Percentiles rank a stretch among this genome's conserved stretches.
Evolutionary conservation across 345 rosid species (phyloP).

Genomic region (Stellera chamaejasme): DNA sequence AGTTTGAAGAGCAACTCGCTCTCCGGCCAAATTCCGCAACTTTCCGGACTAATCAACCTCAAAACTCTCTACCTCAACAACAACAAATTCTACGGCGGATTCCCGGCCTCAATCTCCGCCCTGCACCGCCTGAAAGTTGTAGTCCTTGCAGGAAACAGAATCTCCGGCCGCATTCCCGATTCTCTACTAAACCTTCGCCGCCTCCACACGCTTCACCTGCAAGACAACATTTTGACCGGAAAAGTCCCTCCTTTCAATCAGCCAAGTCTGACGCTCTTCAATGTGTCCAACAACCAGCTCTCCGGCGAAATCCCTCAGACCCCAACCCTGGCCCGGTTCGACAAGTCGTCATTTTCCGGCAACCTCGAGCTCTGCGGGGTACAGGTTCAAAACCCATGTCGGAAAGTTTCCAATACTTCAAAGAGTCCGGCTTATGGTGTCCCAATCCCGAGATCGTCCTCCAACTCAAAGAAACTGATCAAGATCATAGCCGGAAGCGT

Average conservation of each 20-base stretch:
- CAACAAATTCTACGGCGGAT: slow-evolving; percentile 67
- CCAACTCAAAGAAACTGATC: slow-evolving; percentile 24
- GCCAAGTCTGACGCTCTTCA: slow-evolving; percentile 67
- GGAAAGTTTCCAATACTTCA: neutral
- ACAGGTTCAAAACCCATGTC: slow-evolving; percentile 53
- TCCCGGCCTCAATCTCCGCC: slow-evolving; percentile 54
- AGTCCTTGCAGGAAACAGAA: slow-evolving; percentile 40
- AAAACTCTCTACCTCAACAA: slow-evolving; percentile 60
- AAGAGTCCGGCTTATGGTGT: slow-evolving; percentile 21
- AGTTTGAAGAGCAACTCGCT: slow-evolving; percentile 82
- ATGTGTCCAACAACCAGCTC: slow-evolving; percentile 66
- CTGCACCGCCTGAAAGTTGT: slow-evolving; percentile 76
- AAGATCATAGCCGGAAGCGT: slow-evolving; percentile 43
- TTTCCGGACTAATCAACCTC: slow-evolving; percentile 68
- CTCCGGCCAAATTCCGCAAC: slow-evolving; percentile 62
- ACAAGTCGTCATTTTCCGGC: slow-evolving; percentile 46
- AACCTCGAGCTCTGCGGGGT: slow-evolving; percentile 69
- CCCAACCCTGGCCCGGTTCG: slow-evolving; percentile 57
- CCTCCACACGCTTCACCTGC: slow-evolving; percentile 47
- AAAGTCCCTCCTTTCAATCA: slow-evolving; percentile 71
- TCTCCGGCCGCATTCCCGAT: slow-evolving; percentile 59
- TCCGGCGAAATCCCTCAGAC: slow-evolving; percentile 71
- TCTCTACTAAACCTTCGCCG: slow-evolving; percentile 54
- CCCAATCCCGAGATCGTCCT: slow-evolving; percentile 14
- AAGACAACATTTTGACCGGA: slow-evolving; percentile 58